These are phyloP conservation scores for Trichocladium uniseriatum DNA, from an alignment of 495 filamentous ascomycete genomes.

Conservation along the genomic window DNA sequence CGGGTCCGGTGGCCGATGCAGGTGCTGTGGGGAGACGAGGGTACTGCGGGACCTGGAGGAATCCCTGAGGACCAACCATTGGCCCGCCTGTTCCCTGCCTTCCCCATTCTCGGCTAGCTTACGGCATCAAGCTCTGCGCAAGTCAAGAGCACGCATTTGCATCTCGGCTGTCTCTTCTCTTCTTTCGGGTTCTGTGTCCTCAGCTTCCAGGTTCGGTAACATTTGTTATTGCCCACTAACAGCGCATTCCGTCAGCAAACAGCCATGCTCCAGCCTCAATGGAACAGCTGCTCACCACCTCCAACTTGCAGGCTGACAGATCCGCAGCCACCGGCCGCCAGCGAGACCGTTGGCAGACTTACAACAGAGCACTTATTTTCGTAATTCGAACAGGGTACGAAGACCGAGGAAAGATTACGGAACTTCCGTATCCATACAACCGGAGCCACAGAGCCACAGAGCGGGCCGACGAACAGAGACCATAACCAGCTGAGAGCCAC, in stretches of 20 bases:
- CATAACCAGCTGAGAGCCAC: too few species aligned
- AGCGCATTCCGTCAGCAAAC: neutral
- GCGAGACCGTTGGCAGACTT: neutral
- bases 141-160: neutral
- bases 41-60: constrained; percentile 5
- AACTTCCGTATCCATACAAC: too few species aligned
- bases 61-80: constrained; percentile 4
- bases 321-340: neutral
- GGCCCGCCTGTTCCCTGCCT: constrained; percentile 4
- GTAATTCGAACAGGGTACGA: too few species aligned
- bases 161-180: constrained; percentile 19
- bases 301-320: too few species aligned
- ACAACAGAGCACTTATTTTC: too few species aligned
- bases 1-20: too few species aligned
- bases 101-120: constrained; percentile 20
- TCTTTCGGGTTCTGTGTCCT: constrained; percentile 25
- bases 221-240: too few species aligned
- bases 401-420: too few species aligned
- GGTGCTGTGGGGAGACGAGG: constrained; percentile 16
- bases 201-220: constrained; percentile 11
- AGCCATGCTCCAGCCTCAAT: neutral
- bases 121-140: constrained; percentile 18
- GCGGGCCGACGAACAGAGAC: too few species aligned
- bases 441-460: too few species aligned
- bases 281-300: neutral